These are phyloP conservation scores for Oropetium thomaeum DNA, from an alignment of 176 grass and related monocot species.

Conservation along the genomic window DNA sequence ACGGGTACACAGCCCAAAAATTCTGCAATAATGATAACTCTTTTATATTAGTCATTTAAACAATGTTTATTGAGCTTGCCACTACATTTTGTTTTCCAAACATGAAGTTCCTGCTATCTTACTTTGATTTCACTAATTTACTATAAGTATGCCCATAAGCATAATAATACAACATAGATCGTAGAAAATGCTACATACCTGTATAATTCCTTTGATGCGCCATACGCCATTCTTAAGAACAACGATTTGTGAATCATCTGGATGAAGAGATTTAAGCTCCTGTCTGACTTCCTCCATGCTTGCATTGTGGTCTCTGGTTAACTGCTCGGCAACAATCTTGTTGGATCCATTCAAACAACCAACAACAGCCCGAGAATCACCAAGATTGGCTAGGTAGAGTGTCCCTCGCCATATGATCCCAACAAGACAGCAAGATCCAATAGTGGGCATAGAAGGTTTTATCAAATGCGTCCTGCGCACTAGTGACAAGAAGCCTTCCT, in stretches of 20 bases:
- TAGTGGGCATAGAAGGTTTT: conserved; percentile 80
- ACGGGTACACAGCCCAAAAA: background rate
- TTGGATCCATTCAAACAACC: conserved; percentile 60
- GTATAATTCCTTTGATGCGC: conserved; percentile 99
- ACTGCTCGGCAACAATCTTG: conserved; percentile 77
- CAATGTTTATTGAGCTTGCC: too few relatives aligned
- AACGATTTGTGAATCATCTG: conserved; percentile 92
- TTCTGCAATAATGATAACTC: background rate
- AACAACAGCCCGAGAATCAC: conserved; percentile 82
- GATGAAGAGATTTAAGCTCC: conserved; percentile 83
- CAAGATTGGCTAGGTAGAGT: conserved; percentile 86
- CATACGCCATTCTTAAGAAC: conserved; percentile 96
- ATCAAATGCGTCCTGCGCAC: conserved; percentile 85
- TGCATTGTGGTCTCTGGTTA: conserved; percentile 96
- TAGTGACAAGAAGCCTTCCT: conserved; percentile 83
- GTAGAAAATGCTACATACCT: conserved; percentile 39
- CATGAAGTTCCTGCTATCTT: background rate
- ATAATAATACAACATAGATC: background rate
- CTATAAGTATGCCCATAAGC: background rate
- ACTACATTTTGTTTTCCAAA: background rate
- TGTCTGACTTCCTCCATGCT: conserved; percentile 82
- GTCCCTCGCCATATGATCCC: conserved; percentile 86
- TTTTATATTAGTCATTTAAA: too few relatives aligned
- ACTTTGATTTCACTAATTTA: background rate
- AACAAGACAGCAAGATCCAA: conserved; percentile 91